These are phyloP conservation scores for Cyberlindnera samutprakarnensis DNA, from an alignment of 805 yeast genomes.

Conservation along the genomic window DNA sequence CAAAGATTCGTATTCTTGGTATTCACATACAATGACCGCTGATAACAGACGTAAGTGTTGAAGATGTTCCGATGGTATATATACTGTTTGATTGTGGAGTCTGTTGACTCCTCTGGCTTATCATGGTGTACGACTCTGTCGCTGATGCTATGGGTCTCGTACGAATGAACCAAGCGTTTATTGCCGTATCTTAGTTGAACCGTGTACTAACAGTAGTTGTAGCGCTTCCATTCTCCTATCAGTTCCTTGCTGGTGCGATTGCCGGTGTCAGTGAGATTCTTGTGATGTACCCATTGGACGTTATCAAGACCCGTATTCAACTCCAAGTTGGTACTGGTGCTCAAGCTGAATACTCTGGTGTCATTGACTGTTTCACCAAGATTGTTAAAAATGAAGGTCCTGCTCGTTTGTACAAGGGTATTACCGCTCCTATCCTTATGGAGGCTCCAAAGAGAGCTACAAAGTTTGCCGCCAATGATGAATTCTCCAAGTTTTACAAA, in stretches of 20 bases:
- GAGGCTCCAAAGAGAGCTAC: slow-evolving; percentile 99
- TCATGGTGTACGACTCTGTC: too few relatives aligned
- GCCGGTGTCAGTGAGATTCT: slow-evolving; percentile 97
- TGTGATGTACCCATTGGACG: slow-evolving; percentile 95
- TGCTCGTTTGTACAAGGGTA: slow-evolving; percentile 82
- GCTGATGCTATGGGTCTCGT: too few relatives aligned
- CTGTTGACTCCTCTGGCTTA: too few relatives aligned
- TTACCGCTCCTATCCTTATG: slow-evolving; percentile 94
- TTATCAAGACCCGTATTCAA: slow-evolving; percentile 94
- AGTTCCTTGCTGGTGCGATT: slow-evolving; percentile 85
- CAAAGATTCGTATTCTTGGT: too few relatives aligned
- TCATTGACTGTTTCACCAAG: slow-evolving; percentile 75
- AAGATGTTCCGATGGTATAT: too few relatives aligned
- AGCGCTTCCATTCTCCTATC: slow-evolving; percentile 86
- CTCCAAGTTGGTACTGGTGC: slow-evolving; percentile 48
- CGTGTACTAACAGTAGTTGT: too few relatives aligned
- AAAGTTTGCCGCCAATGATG: slow-evolving; percentile 96
- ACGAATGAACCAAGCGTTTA: too few relatives aligned
- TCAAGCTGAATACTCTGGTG: slow-evolving; percentile 69
- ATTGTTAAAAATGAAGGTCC: slow-evolving; percentile 84
- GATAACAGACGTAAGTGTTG: too few relatives aligned
- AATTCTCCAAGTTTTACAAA: slow-evolving; percentile 84
- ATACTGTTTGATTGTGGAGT: too few relatives aligned
- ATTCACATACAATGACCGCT: too few relatives aligned
- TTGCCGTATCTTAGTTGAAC: too few relatives aligned